A percentile compares a stretch with the other conserved stretches of the same genome.
Evolutionary conservation across 148 eudicot species (phyloP).

Genomic region (Suaeda aralocaspica): DNA sequence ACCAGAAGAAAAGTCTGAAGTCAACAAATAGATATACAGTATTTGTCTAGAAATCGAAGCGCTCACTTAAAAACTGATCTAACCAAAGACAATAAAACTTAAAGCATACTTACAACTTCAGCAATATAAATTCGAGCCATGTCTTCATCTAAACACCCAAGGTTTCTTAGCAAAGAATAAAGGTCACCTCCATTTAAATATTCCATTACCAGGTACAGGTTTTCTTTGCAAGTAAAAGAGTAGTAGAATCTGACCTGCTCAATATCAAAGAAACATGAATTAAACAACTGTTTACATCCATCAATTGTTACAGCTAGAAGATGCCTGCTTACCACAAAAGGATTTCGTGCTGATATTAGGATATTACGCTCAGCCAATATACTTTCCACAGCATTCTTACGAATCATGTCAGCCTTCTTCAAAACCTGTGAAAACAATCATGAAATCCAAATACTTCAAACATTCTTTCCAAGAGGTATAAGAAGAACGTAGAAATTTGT

Average conservation of each 20-base stretch:
- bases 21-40: not conserved
- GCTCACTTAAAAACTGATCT: not conserved
- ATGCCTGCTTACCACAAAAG: constrained; percentile 79
- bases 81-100: not conserved
- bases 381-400: constrained; percentile 96
- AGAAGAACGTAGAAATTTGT: not conserved
- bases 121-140: constrained; percentile 96
- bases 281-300: constrained; percentile 21
- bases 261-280: constrained; percentile 27
- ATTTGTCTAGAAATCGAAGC: not conserved
- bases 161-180: constrained; percentile 76
- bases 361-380: constrained; percentile 98
- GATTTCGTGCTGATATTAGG: constrained; percentile 83
- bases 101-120: constrained; percentile 69
- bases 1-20: not conserved
- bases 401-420: constrained; percentile 96
- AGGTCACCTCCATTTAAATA: constrained; percentile 98
- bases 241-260: constrained; percentile 96
- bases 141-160: constrained; percentile 97
- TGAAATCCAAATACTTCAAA: constrained; percentile 15
- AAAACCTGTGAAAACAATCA: constrained; percentile 58
- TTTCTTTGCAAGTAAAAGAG: constrained; percentile 97
- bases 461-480: not conserved
- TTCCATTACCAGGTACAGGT: constrained; percentile 98
- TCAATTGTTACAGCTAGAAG: not conserved